These are phyloP conservation scores for Psilocybe azurescens DNA, from an alignment of 768 basidiomycete genomes.

Conservation along the genomic window DNA sequence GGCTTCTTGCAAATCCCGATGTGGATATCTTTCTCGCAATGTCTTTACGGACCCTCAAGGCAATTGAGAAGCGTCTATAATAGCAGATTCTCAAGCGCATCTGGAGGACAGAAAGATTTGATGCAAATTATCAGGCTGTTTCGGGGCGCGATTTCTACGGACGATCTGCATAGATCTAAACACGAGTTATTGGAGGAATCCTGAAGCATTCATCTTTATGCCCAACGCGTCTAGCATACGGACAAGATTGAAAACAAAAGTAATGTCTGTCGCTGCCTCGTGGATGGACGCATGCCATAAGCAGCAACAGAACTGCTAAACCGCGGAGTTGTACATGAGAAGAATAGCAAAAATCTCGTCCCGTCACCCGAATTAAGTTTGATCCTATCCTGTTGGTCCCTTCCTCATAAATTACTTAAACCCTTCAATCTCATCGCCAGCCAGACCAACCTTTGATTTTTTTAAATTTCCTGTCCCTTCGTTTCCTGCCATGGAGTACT, in stretches of 20 bases:
- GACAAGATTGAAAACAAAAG: conserved; percentile 29
- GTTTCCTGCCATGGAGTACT: conserved; percentile 22
- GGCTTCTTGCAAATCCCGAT: conserved; percentile 37
- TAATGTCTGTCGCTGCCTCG: conserved; percentile 45
- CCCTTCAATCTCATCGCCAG: conserved; percentile 28
- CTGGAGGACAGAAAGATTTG: conserved; percentile 20
- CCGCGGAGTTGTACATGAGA: conserved; percentile 49
- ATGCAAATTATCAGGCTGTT: conserved; percentile 2
- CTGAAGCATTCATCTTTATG: conserved; percentile 22
- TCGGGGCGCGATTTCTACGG: conserved; percentile 31
- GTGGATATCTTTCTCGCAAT: conserved; percentile 23
- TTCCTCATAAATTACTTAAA: conserved; percentile 42
- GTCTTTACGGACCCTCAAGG: conserved; percentile 25
- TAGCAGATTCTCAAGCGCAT: conserved; percentile 31
- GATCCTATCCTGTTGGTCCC: conserved; percentile 38
- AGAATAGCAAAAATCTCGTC: conserved; percentile 35
- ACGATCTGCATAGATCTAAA: conserved; percentile 25
- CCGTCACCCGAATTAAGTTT: conserved; percentile 39
- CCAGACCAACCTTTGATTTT: conserved; percentile 25
- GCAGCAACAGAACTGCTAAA: conserved; percentile 31
- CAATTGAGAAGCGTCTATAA: conserved; percentile 24
- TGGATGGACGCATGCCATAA: conserved; percentile 33
- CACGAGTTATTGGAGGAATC: conserved; percentile 17
- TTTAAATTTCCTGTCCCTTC: conserved; percentile 23
- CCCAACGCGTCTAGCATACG: conserved; percentile 23